Evolutionary conservation across 2,329 filamentous ascomycete species (phyloP), one percentile per base, ranked within the genome.

Genomic region (Trichoderma semiorbis): DNA sequence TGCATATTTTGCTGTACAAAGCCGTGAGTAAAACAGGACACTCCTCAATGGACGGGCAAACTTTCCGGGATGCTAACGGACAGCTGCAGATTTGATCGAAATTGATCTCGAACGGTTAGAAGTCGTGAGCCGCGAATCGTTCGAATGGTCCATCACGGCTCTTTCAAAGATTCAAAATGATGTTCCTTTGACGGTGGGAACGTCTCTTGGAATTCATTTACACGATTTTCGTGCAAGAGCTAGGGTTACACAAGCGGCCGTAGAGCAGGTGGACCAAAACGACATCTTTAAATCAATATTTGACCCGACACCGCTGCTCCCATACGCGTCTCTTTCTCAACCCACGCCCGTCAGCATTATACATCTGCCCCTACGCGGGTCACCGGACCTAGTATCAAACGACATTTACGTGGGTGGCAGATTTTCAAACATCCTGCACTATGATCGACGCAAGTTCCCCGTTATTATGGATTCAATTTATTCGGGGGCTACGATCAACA

Each of bases 371-470:
- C 85, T 83, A 10, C 83, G 88, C 1, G 87, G 86, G 0, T 80
- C 83, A 10, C 80, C 80, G 11, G 82, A 83, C 63, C 85, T 88
- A 73, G 85, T 90, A 21, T 92, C 93, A 64, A 88, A 92, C 72
- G 92, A 96, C 34, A 96, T 98, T 53, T 95, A 95, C 83, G 90
- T 98, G 43, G 93, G 92, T 5, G 95, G 95, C 0, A 89, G 95
- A 18, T 98, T 98, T 79, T 92, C 94, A 5, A 95, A 90, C 76
- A 93, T 98, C 71, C 84, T 98, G 4, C 92, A 94, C 78, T 98
- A 97, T 81, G 94, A 98, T 78, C 89, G 94, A 4, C 91, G 95
- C 58, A 93, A 89, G 80, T 97, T 98, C 77, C 93, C 94, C 0
- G 88, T 88, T 18, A 87, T 97, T 8, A 88, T 90, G 72, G 91